Conservation (phyloP, 2,329 filamentous ascomycete genomes). For the Fusarium floridanum region DNA sequence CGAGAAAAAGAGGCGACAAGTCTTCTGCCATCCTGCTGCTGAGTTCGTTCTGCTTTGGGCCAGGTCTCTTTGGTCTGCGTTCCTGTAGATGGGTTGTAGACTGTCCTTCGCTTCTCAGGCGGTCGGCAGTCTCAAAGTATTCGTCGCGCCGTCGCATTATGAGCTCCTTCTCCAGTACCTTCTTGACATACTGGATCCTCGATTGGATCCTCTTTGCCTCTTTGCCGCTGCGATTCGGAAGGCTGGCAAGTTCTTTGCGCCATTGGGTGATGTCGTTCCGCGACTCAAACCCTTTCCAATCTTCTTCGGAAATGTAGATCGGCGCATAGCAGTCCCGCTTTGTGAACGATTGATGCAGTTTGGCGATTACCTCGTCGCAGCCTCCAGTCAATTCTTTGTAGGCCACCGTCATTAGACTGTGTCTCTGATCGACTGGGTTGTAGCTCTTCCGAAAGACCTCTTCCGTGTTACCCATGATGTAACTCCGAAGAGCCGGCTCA, state of each 20-base stretch:
- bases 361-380: neutral
- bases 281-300: neutral
- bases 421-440: neutral
- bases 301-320: conserved; percentile 1
- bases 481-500: neutral
- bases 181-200: neutral
- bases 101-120: neutral
- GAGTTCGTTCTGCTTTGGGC: neutral
- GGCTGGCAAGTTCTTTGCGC: neutral
- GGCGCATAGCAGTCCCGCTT: neutral
- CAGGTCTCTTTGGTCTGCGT: neutral
- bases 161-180: neutral
- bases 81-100: neutral
- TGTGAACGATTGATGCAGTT: neutral
- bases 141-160: neutral
- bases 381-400: neutral
- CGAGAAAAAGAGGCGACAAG: neutral
- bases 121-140: neutral
- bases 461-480: conserved; percentile 1
- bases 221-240: neutral
- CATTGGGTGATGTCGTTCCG: neutral
- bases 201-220: neutral
- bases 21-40: neutral
- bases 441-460: conserved; percentile 6
- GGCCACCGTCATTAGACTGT: neutral